These are phyloP conservation scores for Suillus lakei DNA, from an alignment of 768 basidiomycete genomes.

Conservation along the genomic window DNA sequence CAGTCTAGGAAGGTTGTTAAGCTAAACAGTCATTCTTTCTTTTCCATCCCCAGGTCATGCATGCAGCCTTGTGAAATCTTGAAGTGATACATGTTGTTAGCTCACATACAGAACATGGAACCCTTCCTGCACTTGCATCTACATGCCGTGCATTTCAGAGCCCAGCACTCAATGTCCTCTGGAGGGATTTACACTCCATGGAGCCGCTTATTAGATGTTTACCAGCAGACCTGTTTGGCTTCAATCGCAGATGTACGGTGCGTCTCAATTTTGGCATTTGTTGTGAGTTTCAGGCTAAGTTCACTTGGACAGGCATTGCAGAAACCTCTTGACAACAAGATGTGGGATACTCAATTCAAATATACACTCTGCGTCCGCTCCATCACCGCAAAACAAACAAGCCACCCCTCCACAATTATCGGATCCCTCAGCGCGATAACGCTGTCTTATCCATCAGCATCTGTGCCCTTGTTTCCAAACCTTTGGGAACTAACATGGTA, in stretches of 20 bases:
- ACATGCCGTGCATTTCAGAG: constrained; percentile 27
- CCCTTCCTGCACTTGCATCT: constrained; percentile 26
- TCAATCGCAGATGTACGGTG: not conserved
- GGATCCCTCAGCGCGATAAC: constrained; percentile 10
- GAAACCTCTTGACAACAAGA: not conserved
- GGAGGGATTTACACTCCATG: constrained; percentile 25
- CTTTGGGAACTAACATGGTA: constrained; percentile 26
- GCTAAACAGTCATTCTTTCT: too few species aligned
- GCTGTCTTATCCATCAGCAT: constrained; percentile 21
- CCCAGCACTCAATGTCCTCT: constrained; percentile 30
- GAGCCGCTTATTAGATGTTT: constrained; percentile 19
- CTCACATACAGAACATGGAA: not conserved
- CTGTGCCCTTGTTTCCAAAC: constrained; percentile 23
- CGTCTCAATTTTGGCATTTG: not conserved
- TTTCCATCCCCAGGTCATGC: not conserved
- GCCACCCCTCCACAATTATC: not conserved
- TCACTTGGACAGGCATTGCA: not conserved
- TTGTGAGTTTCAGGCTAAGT: not conserved
- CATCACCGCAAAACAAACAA: not conserved
- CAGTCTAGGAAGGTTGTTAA: too few species aligned
- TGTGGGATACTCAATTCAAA: not conserved
- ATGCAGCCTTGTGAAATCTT: not conserved
- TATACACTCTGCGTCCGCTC: not conserved
- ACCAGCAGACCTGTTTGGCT: not conserved
- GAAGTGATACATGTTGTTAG: not conserved